phyloP scores from a whole-genome alignment of 768 basidiomycete species.

The Paxillus ammoniavirescens region DNA sequence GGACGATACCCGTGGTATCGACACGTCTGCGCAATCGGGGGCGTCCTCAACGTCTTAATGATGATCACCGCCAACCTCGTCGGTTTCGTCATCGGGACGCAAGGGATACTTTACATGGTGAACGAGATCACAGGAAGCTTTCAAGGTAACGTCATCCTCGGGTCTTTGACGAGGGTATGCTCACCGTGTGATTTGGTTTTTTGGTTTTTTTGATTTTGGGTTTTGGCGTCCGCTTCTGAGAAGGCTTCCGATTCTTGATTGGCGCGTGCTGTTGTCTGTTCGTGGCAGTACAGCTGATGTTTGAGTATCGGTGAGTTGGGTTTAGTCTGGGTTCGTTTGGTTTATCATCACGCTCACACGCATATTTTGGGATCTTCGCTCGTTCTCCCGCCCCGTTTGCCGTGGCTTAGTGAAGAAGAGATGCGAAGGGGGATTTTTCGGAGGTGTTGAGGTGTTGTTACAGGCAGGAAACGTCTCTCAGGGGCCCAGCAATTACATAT shows the following conservation, averaged over 20 bases:
- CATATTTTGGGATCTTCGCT: background rate
- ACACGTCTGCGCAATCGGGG: constrained; percentile 80
- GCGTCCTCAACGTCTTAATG: constrained; percentile 77
- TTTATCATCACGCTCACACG: constrained; percentile 3
- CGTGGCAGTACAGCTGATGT: constrained; percentile 87
- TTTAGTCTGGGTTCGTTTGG: background rate
- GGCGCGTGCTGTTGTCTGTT: constrained; percentile 66
- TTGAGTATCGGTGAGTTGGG: constrained; percentile 80
- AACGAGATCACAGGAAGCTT: constrained; percentile 59
- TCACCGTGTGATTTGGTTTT: background rate
- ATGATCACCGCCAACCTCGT: constrained; percentile 94
- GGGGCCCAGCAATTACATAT: too few relatives aligned
- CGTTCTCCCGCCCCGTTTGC: constrained; percentile 1
- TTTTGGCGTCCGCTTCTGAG: background rate
- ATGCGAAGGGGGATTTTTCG: constrained; percentile 59
- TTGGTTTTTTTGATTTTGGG: background rate
- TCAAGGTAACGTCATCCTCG: constrained; percentile 47
- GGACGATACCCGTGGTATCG: constrained; percentile 75
- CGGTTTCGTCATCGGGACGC: constrained; percentile 89
- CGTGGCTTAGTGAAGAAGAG: constrained; percentile 64
- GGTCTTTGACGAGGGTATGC: background rate
- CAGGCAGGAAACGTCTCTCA: background rate
- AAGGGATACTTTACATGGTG: constrained; percentile 71
- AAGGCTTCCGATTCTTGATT: constrained; percentile 67
- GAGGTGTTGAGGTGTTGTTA: constrained; percentile 35